These are phyloP conservation scores for Angophora floribunda DNA, from an alignment of 345 rosid species.

Conservation along the genomic window DNA sequence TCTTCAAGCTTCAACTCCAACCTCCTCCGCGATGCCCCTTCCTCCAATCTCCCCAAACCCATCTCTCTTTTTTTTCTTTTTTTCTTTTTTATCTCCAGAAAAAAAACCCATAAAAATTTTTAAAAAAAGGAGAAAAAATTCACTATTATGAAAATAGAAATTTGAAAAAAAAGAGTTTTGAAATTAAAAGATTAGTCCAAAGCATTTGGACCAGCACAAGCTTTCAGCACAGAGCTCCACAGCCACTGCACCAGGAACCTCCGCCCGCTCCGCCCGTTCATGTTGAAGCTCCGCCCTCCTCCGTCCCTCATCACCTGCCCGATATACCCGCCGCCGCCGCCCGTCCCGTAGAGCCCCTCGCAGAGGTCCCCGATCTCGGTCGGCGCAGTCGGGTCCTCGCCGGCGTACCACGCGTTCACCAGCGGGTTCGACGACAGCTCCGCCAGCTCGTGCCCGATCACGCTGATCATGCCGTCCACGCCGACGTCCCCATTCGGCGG, in stretches of 20 bases:
- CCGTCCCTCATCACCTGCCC: constrained; percentile 79
- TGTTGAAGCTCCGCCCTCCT: constrained; percentile 50
- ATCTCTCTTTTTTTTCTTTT: neutral
- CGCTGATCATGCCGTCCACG: constrained; percentile 93
- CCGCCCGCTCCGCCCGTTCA: constrained; percentile 69
- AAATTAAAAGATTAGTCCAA: constrained; percentile 25
- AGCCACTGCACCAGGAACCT: constrained; percentile 86
- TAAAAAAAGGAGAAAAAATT: neutral
- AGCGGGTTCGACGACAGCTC: constrained; percentile 82
- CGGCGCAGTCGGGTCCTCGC: constrained; percentile 95
- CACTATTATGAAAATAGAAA: neutral
- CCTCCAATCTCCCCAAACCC: neutral
- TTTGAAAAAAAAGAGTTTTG: neutral
- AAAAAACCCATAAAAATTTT: neutral
- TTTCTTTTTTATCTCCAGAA: neutral
- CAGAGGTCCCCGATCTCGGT: constrained; percentile 84
- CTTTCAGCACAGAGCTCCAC: constrained; percentile 74
- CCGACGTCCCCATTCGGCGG: constrained; percentile 86
- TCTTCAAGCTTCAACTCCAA: neutral
- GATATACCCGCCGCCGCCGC: constrained; percentile 90
- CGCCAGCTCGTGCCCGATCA: constrained; percentile 89
- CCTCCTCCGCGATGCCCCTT: neutral
- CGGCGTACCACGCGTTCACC: constrained; percentile 98
- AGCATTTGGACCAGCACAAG: constrained; percentile 82
- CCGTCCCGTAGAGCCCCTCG: constrained; percentile 88